These are phyloP conservation scores for Heterobasidion irregulare DNA, from an alignment of 1,284 basidiomycete species.

Conservation along the genomic window DNA sequence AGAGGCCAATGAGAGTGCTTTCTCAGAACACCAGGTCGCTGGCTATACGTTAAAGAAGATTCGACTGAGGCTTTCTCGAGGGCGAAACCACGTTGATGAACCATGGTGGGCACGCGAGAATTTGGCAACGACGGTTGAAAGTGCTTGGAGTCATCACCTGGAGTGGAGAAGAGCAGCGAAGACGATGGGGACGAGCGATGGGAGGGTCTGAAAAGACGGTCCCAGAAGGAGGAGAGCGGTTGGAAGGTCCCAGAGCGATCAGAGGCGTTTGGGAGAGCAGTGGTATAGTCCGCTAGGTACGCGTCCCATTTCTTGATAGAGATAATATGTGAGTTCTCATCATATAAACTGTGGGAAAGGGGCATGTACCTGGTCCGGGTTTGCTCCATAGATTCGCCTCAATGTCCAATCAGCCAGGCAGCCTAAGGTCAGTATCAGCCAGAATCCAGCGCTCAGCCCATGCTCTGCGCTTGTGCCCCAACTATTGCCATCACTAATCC, in stretches of 20 bases:
- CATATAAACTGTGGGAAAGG: neutral
- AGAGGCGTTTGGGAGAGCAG: conserved; percentile 34
- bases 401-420: conserved; percentile 46
- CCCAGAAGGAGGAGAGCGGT: conserved; percentile 44
- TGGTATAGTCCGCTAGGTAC: conserved; percentile 51
- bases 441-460: conserved; percentile 48
- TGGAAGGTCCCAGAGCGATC: conserved; percentile 31
- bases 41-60: conserved; percentile 6
- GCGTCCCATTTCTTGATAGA: conserved; percentile 53
- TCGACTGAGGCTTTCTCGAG: neutral
- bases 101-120: neutral
- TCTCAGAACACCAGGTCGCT: conserved; percentile 9
- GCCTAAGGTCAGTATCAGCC: conserved; percentile 41
- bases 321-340: neutral
- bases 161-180: neutral
- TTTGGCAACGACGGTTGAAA: neutral
- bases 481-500: conserved; percentile 33
- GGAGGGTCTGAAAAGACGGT: conserved; percentile 28
- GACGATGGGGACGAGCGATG: neutral
- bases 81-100: neutral
- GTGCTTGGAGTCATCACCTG: conserved; percentile 7
- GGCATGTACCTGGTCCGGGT: conserved; percentile 52
- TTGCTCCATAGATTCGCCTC: conserved; percentile 45
- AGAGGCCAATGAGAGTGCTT: conserved; percentile 17
- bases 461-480: conserved; percentile 51